phyloP scores from a whole-genome alignment of 345 rosid genomes.

The Eucalyptus erythrocorys region DNA sequence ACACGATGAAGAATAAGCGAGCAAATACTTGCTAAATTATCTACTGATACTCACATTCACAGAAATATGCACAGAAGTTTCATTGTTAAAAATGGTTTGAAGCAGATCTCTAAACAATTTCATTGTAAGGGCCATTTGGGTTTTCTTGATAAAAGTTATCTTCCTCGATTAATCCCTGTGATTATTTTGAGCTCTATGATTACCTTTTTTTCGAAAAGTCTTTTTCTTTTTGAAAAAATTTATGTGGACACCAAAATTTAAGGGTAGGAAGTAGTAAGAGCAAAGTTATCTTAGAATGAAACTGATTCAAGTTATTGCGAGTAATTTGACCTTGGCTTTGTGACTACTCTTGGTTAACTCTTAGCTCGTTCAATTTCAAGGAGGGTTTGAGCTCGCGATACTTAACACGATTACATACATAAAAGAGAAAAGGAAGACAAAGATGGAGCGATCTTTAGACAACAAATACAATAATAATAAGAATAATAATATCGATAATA shows the following conservation, averaged over 20 bases:
- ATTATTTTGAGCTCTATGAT: not conserved
- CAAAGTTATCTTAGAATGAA: not conserved
- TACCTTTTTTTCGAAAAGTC: not conserved
- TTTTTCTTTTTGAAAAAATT: not conserved
- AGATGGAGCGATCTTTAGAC: not conserved
- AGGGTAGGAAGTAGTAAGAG: not conserved
- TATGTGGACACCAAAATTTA: not conserved
- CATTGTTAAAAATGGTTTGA: not conserved
- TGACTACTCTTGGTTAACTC: not conserved
- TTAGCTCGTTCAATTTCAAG: not conserved
- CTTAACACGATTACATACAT: not conserved
- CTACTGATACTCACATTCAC: not conserved
- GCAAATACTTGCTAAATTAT: not conserved
- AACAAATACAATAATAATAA: not conserved
- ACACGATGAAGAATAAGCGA: not conserved
- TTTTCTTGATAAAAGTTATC: not conserved
- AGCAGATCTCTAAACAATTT: not conserved
- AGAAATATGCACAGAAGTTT: not conserved
- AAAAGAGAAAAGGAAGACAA: not conserved
- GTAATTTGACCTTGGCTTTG: not conserved
- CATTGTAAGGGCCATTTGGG: not conserved
- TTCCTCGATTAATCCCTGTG: not conserved
- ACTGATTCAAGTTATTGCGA: not conserved
- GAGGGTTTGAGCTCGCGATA: not conserved
- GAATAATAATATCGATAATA: not conserved